Conservation (phyloP, 148 eudicot genomes). For the Agrostemma githago region DNA sequence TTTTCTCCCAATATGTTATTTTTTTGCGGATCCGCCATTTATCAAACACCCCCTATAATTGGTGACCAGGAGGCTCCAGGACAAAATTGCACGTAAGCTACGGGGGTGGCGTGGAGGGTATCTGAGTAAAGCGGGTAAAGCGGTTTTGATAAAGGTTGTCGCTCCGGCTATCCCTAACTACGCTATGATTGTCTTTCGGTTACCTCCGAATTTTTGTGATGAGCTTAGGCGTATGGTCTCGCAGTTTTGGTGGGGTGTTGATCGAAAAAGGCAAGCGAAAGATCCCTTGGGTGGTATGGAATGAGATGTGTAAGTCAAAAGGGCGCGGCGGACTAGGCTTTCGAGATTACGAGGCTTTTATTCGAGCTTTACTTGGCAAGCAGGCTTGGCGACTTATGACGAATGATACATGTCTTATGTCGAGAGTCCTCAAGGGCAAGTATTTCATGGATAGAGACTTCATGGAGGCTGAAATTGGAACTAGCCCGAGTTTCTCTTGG, state of each 20-base stretch:
- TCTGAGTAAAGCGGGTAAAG: not conserved
- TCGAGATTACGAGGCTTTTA: too few species aligned
- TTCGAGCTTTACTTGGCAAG: not conserved
- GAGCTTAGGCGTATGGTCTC: not conserved
- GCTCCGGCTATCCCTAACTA: constrained; percentile 1
- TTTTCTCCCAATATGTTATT: too few species aligned
- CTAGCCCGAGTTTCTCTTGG: not conserved
- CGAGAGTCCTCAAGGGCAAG: not conserved
- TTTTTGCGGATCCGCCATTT: too few species aligned
- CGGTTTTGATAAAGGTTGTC: not conserved
- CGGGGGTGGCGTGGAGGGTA: not conserved
- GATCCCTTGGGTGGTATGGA: not conserved
- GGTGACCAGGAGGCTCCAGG: too few species aligned
- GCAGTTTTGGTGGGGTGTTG: constrained; percentile 1
- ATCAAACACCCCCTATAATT: too few species aligned
- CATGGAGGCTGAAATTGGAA: not conserved
- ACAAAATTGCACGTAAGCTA: not conserved
- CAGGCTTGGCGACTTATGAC: not conserved
- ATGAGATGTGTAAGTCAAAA: not conserved
- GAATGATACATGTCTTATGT: not conserved
- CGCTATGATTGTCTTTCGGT: not conserved
- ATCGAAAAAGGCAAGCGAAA: not conserved
- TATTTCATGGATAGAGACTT: not conserved
- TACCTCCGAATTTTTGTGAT: not conserved
- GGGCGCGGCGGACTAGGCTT: not conserved